Evolutionary conservation across 164 flowering plant species (phyloP).

Genomic region (Annona cherimola): DNA sequence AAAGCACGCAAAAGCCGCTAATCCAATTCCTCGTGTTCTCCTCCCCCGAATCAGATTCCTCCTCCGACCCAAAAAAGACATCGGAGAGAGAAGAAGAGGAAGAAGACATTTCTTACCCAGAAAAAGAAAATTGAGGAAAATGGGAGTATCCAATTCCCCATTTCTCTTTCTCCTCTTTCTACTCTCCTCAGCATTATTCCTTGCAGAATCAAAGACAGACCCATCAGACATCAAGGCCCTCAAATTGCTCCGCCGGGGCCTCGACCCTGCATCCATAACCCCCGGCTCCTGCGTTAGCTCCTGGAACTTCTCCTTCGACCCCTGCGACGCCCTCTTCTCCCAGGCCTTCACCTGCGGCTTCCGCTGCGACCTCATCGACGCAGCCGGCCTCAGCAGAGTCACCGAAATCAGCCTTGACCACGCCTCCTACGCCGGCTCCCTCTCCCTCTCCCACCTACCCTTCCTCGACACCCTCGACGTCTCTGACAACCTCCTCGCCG

Average conservation of each 20-base stretch:
- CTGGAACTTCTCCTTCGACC: conserved; percentile 83
- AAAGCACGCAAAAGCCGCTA: no score
- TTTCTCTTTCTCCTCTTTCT: not conserved
- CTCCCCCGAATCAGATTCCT: no score
- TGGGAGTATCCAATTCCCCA: not conserved
- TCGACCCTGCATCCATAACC: conserved; percentile 35
- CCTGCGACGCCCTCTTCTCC: conserved; percentile 63
- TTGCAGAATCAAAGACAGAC: not conserved
- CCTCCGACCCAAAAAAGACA: no score
- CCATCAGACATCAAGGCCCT: conserved; percentile 37
- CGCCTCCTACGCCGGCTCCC: conserved; percentile 70
- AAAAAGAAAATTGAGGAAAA: not conserved
- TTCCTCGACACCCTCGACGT: conserved; percentile 59
- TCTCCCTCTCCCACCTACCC: conserved; percentile 44
- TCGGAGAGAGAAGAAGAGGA: no score
- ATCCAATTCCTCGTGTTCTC: no score
- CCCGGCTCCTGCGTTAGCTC: conserved; percentile 76
- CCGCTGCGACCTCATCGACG: conserved; percentile 46
- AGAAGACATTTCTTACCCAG: no score
- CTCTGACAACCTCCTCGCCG: conserved; percentile 56
- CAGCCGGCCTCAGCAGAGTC: conserved; percentile 41
- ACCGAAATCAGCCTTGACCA: conserved; percentile 77
- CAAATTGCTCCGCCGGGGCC: conserved; percentile 36
- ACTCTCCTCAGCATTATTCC: not conserved
- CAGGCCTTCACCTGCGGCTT: conserved; percentile 85